Percentiles rank a stretch among this genome's conserved stretches.
Evolutionary conservation across 495 filamentous ascomycete species (phyloP).

Genomic region (Parathielavia appendiculata): DNA sequence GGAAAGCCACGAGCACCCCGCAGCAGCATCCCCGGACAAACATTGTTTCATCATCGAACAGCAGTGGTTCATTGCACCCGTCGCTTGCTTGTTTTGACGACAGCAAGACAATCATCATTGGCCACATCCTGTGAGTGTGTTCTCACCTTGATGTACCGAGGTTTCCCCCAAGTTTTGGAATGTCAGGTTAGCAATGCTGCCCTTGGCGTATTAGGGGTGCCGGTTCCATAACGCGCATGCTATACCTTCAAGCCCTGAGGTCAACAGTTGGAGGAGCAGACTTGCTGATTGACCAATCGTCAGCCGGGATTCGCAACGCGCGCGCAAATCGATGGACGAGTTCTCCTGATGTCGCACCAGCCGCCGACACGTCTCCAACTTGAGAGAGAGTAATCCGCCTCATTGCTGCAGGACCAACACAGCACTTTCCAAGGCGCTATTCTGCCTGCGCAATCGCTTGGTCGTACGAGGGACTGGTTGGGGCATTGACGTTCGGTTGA

Average conservation of each 20-base stretch:
- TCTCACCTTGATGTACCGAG: not conserved
- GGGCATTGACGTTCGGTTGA: constrained; percentile 6
- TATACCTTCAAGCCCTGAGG: constrained; percentile 16
- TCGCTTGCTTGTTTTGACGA: not conserved
- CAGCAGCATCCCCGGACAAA: not conserved
- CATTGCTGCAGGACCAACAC: not conserved
- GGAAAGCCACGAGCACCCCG: constrained; percentile 13
- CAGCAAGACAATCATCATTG: not conserved
- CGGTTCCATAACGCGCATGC: constrained; percentile 18
- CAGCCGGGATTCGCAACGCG: not conserved
- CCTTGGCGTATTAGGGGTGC: constrained; percentile 11
- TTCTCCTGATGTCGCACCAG: not conserved
- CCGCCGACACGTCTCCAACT: constrained; percentile 2
- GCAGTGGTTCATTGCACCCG: not conserved
- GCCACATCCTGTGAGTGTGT: constrained; percentile 11
- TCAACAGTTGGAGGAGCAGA: not conserved
- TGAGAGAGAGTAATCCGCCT: not conserved
- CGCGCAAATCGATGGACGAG: not conserved
- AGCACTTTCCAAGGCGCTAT: not conserved
- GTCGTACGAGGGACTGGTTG: not conserved
- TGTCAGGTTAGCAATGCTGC: constrained; percentile 3
- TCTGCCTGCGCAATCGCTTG: not conserved
- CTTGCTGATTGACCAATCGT: constrained; percentile 19
- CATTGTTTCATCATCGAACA: not conserved
- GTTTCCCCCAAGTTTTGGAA: not conserved